These are phyloP conservation scores for Onygenales sp. DNA, from an alignment of 2,329 filamentous ascomycete species.

Conservation along the genomic window DNA sequence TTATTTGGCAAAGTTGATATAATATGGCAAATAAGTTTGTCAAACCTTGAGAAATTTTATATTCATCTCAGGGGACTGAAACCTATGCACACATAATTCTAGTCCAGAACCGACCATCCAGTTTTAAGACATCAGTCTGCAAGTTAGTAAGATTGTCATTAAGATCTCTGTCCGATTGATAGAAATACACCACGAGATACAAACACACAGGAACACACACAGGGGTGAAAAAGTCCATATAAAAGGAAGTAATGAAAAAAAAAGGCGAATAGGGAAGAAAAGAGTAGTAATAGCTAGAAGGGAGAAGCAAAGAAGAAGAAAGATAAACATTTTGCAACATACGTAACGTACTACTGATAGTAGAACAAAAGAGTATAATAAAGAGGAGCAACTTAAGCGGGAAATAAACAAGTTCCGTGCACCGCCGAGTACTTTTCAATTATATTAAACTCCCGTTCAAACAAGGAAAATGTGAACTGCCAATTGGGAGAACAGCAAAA, in stretches of 20 bases:
- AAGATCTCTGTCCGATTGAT: neutral
- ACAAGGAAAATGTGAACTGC: constrained; percentile 10
- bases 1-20: too few species aligned
- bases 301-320: neutral
- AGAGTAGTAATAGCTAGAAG: neutral
- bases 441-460: constrained; percentile 24
- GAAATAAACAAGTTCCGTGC: neutral
- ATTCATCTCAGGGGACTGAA: too few species aligned
- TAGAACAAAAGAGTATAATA: neutral
- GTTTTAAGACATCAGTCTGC: too few species aligned
- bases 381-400: neutral
- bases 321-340: neutral
- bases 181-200: constrained; percentile 3
- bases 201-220: too few species aligned
- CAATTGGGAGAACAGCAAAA: constrained; percentile 9
- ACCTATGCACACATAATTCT: too few species aligned
- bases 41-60: too few species aligned
- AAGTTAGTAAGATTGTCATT: neutral
- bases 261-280: neutral
- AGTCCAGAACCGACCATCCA: too few species aligned
- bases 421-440: neutral
- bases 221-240: neutral
- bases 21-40: too few species aligned
- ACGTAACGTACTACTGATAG: neutral
- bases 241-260: neutral